Evolutionary conservation across 2,329 filamentous ascomycete genomes (phyloP).

Genomic region (Phialemoniopsis sp.): DNA sequence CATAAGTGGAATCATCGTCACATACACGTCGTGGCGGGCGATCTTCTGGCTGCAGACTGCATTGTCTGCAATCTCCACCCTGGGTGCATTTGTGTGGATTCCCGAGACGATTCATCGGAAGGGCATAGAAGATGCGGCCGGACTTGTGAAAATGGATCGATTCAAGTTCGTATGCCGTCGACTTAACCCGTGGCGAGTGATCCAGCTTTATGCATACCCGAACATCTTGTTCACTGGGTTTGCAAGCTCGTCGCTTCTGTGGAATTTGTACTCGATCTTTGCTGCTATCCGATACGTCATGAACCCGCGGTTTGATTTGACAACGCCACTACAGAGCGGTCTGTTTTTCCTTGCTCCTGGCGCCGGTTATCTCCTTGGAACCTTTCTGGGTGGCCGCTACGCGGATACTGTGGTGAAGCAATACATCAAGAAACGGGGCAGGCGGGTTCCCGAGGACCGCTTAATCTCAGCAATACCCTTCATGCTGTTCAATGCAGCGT

Average conservation of each 20-base stretch:
- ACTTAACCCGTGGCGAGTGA: conserved; percentile 54
- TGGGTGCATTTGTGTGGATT: conserved; percentile 54
- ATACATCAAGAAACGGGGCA: conserved; percentile 48
- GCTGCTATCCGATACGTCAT: conserved; percentile 65
- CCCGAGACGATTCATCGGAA: conserved; percentile 63
- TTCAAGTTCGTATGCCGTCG: conserved; percentile 34
- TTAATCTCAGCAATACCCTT: conserved; percentile 55
- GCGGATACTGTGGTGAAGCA: conserved; percentile 58
- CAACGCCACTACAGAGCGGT: conserved; percentile 56
- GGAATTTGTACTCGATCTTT: conserved; percentile 66
- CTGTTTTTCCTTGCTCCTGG: conserved; percentile 70
- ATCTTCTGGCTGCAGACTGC: conserved; percentile 69
- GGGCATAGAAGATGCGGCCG: conserved; percentile 46
- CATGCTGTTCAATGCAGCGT: conserved; percentile 56
- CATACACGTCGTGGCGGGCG: conserved; percentile 58
- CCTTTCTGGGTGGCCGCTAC: conserved; percentile 62
- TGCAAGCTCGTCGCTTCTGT: conserved; percentile 56
- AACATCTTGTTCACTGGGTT: conserved; percentile 57
- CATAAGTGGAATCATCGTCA: conserved; percentile 65
- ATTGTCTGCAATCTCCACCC: conserved; percentile 48
- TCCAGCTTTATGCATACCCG: conserved; percentile 56
- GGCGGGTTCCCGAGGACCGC: conserved; percentile 66
- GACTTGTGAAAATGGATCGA: too few species aligned
- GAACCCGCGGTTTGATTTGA: conserved; percentile 63
- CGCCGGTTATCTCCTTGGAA: conserved; percentile 59